Evolutionary conservation across 106 monocot species (phyloP), one percentile per base, ranked within the genome.

Genomic region (Posidonia australis): DNA sequence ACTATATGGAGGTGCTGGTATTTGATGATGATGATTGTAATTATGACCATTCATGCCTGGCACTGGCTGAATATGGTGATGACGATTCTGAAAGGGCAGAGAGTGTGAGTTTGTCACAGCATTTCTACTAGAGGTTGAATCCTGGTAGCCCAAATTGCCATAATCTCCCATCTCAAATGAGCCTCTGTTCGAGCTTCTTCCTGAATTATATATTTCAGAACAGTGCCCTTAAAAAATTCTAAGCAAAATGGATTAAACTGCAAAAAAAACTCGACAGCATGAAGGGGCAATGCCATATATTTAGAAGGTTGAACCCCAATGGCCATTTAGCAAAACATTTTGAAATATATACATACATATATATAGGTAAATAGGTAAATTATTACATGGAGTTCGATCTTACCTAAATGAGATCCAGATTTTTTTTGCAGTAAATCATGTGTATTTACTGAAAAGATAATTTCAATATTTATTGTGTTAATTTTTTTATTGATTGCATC

Each of bases 1-100:
- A 64, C 25, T 44, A 47, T 26, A 64, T 36, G 64, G 46, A 26
- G 46, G 64, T 47, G 25, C 64, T 64, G 14, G 13, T 24, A 45
- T 14, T 46, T 45, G 22, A 56, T 23, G 26, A 25, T 64, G 45
- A 64, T 47, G 46, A 36, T 47, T 48, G 46, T 46, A 27, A 13
- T 25, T 1, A 26, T 26, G 64, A 22, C 19, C 41, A 47, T 47
- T 45, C 43, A 28, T 47, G 64, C 46, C 64, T 46, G 46, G 64
- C 27, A 26, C 12, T 23, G 23, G 46, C 20, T 18, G 61, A 61
- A 64, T 45, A 26, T 64, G 22, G 17, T 45, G 46, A 3, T 64
- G 44, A 26, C 25, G 64, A 58, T n/a, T 32, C 29, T 6, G 29
- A 20, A 62, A 10, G 24, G 26, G 25, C 22, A 46, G 24, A 47